Evolutionary conservation across 139 green algal species (phyloP), one percentile per base, ranked within the genome.

Genomic region (Picochlorum sp.): DNA sequence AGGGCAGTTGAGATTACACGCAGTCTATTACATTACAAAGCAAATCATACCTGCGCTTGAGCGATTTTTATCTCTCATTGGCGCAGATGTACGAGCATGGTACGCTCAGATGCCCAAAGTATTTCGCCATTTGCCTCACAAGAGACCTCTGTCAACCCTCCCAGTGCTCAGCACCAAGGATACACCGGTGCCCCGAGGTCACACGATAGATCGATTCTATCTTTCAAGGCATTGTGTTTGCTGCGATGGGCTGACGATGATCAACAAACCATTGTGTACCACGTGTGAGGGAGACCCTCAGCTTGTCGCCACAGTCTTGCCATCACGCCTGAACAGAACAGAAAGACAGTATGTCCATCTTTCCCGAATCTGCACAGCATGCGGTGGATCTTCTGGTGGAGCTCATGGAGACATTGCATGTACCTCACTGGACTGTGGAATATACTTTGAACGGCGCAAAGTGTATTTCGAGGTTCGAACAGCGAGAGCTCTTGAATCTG

Each of bases 1-100:
- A 24, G 71, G 75, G 8, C 47, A 44, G 13, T 69, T 95, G 62
- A 77, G 86, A 6, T 77, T 98, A 14, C 71, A 98, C 69, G 86
- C 63, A 6, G 41, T 58, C 3, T 99, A 99, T 83, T 99, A 99
- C 83, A 95, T 97, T 75, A 88, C 75, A 16, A 94, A 91, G 59
- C 83, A 90, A 68, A 95, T 99, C 69, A 83, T 95, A 11, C 92
- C 93, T 10, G 82, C 93, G 0, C 62, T 98, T 59, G 84, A 96
- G 50, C 77, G 93, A 24, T 69, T 94, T 60, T 67, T 98, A n/a
- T 79, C 72, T 9, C 83, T 98, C 61, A 71, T 94, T 28, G 92
- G 92, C 0, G 89, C 84, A 16, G 88, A 96, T 76, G 69, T 95
- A 23, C 65, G 63, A n/a, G 61, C 77, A 31, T 98, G 92, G 92